phyloP scores from a whole-genome alignment of 345 rosid genomes.

The Eucalyptus sp. region DNA sequence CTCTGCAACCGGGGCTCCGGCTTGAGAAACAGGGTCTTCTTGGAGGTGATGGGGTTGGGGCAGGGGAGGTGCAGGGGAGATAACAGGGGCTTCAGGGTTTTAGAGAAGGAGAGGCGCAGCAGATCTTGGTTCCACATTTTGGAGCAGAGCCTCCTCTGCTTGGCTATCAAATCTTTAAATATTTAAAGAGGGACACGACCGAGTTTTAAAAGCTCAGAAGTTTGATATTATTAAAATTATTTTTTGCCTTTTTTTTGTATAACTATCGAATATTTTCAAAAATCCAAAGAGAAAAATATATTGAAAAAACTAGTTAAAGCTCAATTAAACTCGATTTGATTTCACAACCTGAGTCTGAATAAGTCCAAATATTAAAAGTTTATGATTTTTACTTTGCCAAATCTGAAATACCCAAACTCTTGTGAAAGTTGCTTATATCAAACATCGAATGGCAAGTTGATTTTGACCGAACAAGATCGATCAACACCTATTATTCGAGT shows the following conservation, averaged over 20 bases:
- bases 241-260: neutral
- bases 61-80: neutral
- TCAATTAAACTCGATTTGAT: too few relatives aligned
- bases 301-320: too few relatives aligned
- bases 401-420: too few relatives aligned
- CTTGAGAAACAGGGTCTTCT: neutral
- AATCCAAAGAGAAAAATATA: too few relatives aligned
- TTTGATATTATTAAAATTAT: too few relatives aligned
- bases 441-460: neutral
- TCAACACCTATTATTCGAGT: too few relatives aligned
- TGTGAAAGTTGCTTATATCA: neutral
- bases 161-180: too few relatives aligned
- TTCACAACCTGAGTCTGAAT: too few relatives aligned
- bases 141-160: neutral
- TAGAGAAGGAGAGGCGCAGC: slow-evolving; percentile 25
- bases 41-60: neutral
- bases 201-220: neutral
- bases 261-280: neutral
- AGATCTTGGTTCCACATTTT: slow-evolving; percentile 35
- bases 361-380: too few relatives aligned
- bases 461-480: too few relatives aligned
- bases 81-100: slow-evolving; percentile 58
- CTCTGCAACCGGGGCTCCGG: neutral
- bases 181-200: neutral
- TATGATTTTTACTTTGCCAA: too few relatives aligned